Conservation (phyloP, 805 yeast species). For the Saccharomycopsis amapae region DNA sequence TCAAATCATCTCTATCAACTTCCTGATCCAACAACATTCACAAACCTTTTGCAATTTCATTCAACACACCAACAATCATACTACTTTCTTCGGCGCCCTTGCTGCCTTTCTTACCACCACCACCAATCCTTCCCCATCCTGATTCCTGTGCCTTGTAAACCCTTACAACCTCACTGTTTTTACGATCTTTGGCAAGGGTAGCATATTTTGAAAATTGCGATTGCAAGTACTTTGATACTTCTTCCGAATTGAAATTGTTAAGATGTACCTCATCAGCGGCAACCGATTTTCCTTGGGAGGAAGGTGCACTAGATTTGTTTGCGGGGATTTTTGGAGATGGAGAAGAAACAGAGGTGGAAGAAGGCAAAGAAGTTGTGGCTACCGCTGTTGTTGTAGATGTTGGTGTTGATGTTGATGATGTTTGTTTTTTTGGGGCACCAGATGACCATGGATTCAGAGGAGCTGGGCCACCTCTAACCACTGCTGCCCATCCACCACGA, state of each 20-base stretch:
- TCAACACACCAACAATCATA: slow-evolving; percentile 9
- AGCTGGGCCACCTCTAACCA: slow-evolving; percentile 6
- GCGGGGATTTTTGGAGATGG: not conserved
- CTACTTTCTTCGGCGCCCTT: not conserved
- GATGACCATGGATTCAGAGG: not conserved
- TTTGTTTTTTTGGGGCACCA: not conserved
- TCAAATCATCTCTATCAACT: too few species aligned
- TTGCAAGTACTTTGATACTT: slow-evolving; percentile 11
- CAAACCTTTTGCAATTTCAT: slow-evolving; percentile 13
- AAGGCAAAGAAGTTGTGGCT: too few species aligned
- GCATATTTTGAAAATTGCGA: slow-evolving; percentile 4
- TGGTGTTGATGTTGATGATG: too few species aligned
- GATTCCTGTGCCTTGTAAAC: slow-evolving; percentile 16
- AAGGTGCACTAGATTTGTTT: not conserved
- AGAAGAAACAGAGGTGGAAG: not conserved
- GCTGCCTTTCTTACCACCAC: slow-evolving; percentile 3
- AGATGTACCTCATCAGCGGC: not conserved
- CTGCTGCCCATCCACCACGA: slow-evolving; percentile 14
- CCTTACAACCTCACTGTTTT: slow-evolving; percentile 4
- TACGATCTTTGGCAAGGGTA: slow-evolving; percentile 7
- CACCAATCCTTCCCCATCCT: slow-evolving; percentile 17
- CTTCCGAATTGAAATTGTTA: slow-evolving; percentile 10
- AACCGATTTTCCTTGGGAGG: not conserved
- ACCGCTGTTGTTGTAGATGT: not conserved
- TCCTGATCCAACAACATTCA: too few species aligned